Base-by-base conservation (phyloP, 2,329 filamentous ascomycete genomes). In the Aureobasidium subglaciale region DNA sequence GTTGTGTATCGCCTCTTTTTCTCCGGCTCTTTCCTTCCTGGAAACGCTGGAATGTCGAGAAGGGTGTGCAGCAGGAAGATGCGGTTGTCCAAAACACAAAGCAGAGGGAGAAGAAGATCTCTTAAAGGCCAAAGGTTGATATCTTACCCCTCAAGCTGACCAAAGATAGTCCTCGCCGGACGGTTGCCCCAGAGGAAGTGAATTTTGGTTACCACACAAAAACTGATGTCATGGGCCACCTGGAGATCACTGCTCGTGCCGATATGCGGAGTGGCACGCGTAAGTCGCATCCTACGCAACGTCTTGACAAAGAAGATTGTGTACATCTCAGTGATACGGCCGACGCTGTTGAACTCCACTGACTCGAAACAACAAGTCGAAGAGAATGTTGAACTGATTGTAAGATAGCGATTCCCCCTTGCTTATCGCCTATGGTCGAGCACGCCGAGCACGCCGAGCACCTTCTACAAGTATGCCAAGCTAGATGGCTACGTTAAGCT, bases 241-340 rank as follows among this genome's bases (percentile, higher is more conserved):
- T 9, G 24, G 13, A 27, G 50, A 37, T 42, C 37, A 41, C 29
- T 53, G 50, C 50, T n/a, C 15, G 20, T 41, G 40, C 50, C 29
- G 50, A 27, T 25, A 27, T 55, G 50, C 50, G 50, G 50, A 55
- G 50, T 13, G 22, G 35, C 35, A 32, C 50, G 50, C 50, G 24
- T 35, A 10, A 27, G 24, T 29, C 30, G 30, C 50, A 53, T 42
- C 49, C 49, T 53, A 13, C 49, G 27, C 15, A 54, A 22, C 29
- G n/a, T n/a, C 24, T 43, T 55, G 50, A 55, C 50, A 55, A 45
- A 55, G 50, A 45, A 43, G n/a, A 45, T 42, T 50, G 46, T 50
- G 46, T 50, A 50, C 46, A 15, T 16, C 13, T 18, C 13, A 27
- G 15, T 42, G 29, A 32, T 42, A 24, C 37, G 22, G 37, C 49